Base-by-base conservation (phyloP, 352 stramenopile genomes). In the Phytophthora pseudosyringae region DNA sequence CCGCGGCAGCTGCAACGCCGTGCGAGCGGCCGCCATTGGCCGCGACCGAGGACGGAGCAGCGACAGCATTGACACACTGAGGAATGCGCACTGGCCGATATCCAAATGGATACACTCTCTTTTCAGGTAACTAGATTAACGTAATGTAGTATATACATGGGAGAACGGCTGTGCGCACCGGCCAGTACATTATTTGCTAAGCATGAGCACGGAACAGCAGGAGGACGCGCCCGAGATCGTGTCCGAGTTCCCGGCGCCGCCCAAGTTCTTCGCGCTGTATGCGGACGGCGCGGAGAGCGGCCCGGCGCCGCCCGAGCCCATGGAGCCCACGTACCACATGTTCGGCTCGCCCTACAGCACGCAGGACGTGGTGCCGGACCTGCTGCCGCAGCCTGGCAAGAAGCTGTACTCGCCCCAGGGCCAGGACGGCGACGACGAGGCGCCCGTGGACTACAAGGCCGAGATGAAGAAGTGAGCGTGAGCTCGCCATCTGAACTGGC, bases 301-400 rank as follows among this genome's bases (percentile, higher is more conserved):
- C 0, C 87, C 87, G 18, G 47, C 75, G 36, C 87, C 87, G 28
- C 87, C 87, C 1, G 67, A 83, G 61, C 81, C 84, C 39, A 90
- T 95, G 75, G 78, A 76, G 43, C 87, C 87, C 40, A 89, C 78
- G 57, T 95, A 95, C 50, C 84, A 95, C 78, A 91, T 92, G 77
- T 95, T 95, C 56, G 87, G 87, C 38, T 90, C 83, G 44, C 84
- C 87, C 5, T 95, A 87, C 72, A 91, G 81, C 69, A 95, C 87
- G 45, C 69, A 91, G 72, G 87, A 95, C 75, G 75, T 75, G 9
- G 84, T 93, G 52, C 87, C 87, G 0, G 84, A 95, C 45, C 73
- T 95, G 56, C 71, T 95, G 16, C 78, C 75, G 0, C 58, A 83
- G 60, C 67, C 78, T 44, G 73, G 74, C 26, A 80, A 84, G 46